Evolutionary conservation across 805 yeast genomes (phyloP), one percentile per base, ranked within the genome.

Genomic region (Nakazawaea wyomingensis): DNA sequence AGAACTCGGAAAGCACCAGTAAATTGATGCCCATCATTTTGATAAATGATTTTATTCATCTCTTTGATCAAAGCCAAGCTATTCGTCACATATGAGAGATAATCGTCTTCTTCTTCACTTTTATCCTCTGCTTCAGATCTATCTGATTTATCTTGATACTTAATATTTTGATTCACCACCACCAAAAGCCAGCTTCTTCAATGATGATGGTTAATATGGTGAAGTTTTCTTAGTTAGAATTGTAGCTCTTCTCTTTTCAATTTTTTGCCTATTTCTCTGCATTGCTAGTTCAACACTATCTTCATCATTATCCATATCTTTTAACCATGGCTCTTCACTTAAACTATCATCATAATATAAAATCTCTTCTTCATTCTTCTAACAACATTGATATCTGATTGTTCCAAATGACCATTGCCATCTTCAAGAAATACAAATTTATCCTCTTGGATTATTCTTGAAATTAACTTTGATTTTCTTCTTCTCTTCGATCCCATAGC

Each of bases 351-450:
- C 84, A 54, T 82, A 83, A n/a, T n/a, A 8, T 64, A 63, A 1
- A 78, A 78, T 3, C 64, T 61, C 55, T 80, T 82, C 39, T 85
- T 74, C 53, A 82, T 86, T 61, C 88, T 74, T 24, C 85, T 83
- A 47, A 80, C 76, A 5, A 67, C 58, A 13, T 67, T 65, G 13
- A 52, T 57, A 35, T 69, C 69, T 37, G 67, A 72, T 32, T 68
- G 67, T 46, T 66, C 64, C 44, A 74, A 50, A 46, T 71, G 66
- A 4, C 54, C 56, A n/a, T 63, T 63, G 22, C 68, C 76, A 51
- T 85, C 89, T 49, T 71, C 78, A 54, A 74, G 76, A 62, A 86
- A 89, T 22, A 85, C 78, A 35, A 89, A 73, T 59, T 90, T 96
- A 8, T 68, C 74, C 20, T 76, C 82, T 16, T 77, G 69, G 61